These are phyloP conservation scores for Psidium guajava DNA, from an alignment of 345 rosid species.

Conservation along the genomic window DNA sequence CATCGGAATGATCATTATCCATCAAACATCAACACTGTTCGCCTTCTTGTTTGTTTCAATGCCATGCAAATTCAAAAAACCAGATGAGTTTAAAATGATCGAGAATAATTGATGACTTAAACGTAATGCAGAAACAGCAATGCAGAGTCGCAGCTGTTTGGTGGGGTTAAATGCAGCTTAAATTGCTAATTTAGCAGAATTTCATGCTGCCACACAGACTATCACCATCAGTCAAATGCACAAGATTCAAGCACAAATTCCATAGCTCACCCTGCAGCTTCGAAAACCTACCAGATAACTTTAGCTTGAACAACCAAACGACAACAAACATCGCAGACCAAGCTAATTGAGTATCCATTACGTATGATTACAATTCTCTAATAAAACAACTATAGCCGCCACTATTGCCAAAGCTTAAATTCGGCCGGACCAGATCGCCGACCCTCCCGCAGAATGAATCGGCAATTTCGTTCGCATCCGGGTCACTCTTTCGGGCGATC, in stretches of 20 bases:
- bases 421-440: no score
- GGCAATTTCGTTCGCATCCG: no score
- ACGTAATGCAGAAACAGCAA: neutral
- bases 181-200: neutral
- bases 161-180: neutral
- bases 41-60: neutral
- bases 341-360: no score
- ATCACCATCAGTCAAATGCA: neutral
- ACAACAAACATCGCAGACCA: no score
- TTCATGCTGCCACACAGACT: rapidly evolving
- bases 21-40: conserved; percentile 15
- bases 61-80: neutral
- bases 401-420: no score
- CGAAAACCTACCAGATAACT: no score
- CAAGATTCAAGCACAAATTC: neutral
- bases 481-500: no score
- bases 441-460: no score
- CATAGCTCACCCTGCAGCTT: no score
- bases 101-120: neutral
- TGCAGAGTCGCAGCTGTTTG: neutral
- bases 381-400: no score
- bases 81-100: neutral
- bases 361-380: no score
- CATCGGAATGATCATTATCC: conserved; percentile 71
- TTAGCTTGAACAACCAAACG: no score